phyloP scores from a whole-genome alignment of 106 monocot species.

The Iris macrosiphon region DNA sequence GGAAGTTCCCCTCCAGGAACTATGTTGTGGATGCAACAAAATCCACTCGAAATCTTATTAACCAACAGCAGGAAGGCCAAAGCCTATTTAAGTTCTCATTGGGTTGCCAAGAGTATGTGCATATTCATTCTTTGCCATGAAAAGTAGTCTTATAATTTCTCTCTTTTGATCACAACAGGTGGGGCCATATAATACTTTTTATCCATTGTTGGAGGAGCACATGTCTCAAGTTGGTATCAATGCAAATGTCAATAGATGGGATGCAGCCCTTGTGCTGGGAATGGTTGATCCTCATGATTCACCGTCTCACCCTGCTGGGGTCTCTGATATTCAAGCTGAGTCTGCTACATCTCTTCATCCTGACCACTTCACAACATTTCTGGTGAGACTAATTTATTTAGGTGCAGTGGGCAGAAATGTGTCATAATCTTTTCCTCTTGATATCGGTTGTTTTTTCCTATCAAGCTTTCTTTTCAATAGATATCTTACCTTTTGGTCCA shows the following conservation, averaged over 20 bases:
- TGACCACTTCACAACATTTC: conserved; percentile 55
- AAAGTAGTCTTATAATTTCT: conserved; percentile 1
- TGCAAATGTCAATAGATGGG: conserved; percentile 49
- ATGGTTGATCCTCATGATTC: conserved; percentile 84
- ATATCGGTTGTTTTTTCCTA: not conserved
- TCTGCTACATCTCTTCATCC: conserved; percentile 59
- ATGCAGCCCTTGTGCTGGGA: conserved; percentile 54
- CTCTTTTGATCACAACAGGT: conserved; percentile 44
- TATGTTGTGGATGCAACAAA: no score
- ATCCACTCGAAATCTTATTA: no score
- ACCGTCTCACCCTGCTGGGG: conserved; percentile 58
- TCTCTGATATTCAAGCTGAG: conserved; percentile 68
- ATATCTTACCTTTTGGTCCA: not conserved
- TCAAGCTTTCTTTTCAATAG: not conserved
- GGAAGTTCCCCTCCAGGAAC: no score
- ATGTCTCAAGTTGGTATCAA: conserved; percentile 44
- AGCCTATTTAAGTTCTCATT: no score
- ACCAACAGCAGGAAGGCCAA: no score
- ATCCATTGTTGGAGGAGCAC: conserved; percentile 65
- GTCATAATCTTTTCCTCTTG: no score
- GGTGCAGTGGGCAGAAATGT: no score
- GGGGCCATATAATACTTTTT: conserved; percentile 87
- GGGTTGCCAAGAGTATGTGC: not conserved
- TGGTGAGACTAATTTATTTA: no score
- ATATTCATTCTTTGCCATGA: not conserved